Evolutionary conservation across 2,329 filamentous ascomycete genomes (phyloP), one percentile per base, ranked within the genome.

Genomic region (Teratosphaeria viscida): DNA sequence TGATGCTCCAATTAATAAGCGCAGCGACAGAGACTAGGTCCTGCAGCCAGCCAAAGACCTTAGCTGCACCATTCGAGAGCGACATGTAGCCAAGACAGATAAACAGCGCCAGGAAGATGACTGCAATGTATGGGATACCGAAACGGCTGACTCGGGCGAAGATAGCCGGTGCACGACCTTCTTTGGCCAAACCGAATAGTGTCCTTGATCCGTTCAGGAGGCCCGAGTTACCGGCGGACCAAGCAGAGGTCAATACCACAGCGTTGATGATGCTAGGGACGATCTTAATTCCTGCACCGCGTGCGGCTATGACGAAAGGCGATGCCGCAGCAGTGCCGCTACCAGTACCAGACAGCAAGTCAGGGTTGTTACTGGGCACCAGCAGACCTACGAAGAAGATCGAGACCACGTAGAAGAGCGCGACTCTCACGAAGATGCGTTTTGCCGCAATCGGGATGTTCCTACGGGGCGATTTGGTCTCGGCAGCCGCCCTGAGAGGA

Each of bases 331-430:
- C 75, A 0, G 68, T 72, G 0, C 70, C 52, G 11, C n/a, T 34
- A n/a, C 27, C 54, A n/a, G 12, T 43, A n/a, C 55, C 52, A 7
- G 49, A 55, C 19, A 61, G 57, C 27, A 59, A 34, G 54, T 61
- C 32, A 19, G 52, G 32, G 35, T 60, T 23, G 78, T 92, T 76
- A 78, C 88, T 92, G 1, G 87, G 87, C 5, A 92, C 86, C 57
- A 87, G 79, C 81, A 90, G 89, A 68, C 88, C 88, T 58, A 92
- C 78, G 57, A 92, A 79, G 57, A 92, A 80, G 39, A 91, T 86
- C 26, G 82, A 85, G 60, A 90, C 73, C 67, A 85, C 80, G 78
- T 92, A 92, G 79, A 92, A 92, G 76, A 92, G 78, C 65, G 90
- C 75, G 71, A 92, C 92, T 60, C 89, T 88, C 77, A 83, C 92